Base-by-base conservation (phyloP, 2,329 filamentous ascomycete species). In the Sporothrix phasma region DNA sequence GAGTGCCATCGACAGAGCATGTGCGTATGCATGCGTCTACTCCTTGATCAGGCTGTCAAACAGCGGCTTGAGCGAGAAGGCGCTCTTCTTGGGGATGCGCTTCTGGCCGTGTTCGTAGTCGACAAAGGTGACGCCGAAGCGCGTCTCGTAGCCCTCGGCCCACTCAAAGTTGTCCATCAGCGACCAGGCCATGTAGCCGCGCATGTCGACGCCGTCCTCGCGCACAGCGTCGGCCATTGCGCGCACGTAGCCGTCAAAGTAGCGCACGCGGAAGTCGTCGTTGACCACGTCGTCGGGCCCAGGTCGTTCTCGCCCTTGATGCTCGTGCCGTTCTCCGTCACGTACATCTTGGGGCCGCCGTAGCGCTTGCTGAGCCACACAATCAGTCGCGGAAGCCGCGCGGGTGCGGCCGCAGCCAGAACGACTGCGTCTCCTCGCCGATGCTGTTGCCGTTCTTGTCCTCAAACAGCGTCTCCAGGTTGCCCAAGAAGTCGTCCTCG, bases 131-230 rank as follows among this genome's bases (percentile, higher is more conserved):
- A 92, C 89, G 29, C 90, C 90, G 71, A 95, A 95, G 31, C 90
- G 83, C 49, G 90, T 94, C 77, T 90, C 87, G 72, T 93, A 96
- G 11, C 90, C 90, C 74, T 95, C 90, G n/a, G 90, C 89, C 89
- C 89, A 93, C 76, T 93, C 90, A 71, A 93, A 93, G 78, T 93
- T 93, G 76, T 95, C 91, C 82, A 96, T 84, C 68, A 96, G 81
- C 73, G 87, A 91, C 90, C 91, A 96, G 17, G 88, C 90, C 79
- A 93, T 84, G 76, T 94, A 95, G 3, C 86, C 90, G 69, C 82
- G 81, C 63, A 93, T 88, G 70, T 93, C 82, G 58, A 92, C 89
- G n/a, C 87, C 87, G 71, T 94, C 89, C 70, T 86, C 69, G 61
- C 80, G 78, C 43, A 83, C 83, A 1, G 91, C 89, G 70, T 88